A percentile compares a stretch with the other conserved stretches of the same genome.
These are phyloP conservation scores for Diaporthe vexans DNA, from an alignment of 2,329 filamentous ascomycete species.

Conservation along the genomic window DNA sequence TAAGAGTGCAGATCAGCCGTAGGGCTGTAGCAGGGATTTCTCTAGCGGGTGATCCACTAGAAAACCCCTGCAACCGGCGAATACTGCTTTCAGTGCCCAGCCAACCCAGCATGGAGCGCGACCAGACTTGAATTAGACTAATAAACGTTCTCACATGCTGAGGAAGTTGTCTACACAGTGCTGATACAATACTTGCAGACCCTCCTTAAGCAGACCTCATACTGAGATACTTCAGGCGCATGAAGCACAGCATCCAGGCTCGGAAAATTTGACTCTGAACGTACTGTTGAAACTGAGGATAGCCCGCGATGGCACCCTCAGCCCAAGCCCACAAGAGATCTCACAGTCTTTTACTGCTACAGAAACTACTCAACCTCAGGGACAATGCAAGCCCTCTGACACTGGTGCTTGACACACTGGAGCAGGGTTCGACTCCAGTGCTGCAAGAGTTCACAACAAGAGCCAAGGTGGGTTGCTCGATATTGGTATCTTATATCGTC, in stretches of 20 bases:
- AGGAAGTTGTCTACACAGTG: background rate
- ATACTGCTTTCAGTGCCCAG: background rate
- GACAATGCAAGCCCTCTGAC: slow-evolving; percentile 90
- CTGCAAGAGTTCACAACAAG: slow-evolving; percentile 81
- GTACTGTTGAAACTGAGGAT: too few species aligned
- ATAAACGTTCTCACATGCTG: background rate
- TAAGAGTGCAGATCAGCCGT: slow-evolving; percentile 4
- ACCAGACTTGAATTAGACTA: background rate
- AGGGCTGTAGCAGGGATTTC: slow-evolving; percentile 30
- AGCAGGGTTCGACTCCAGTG: slow-evolving; percentile 81
- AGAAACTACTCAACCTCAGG: slow-evolving; percentile 65
- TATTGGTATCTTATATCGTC: background rate
- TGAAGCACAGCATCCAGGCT: background rate
- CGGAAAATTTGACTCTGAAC: background rate
- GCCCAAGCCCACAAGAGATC: slow-evolving; percentile 45
- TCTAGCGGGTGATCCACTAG: slow-evolving; percentile 30
- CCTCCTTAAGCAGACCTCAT: background rate
- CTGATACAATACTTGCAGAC: background rate
- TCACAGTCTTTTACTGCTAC: slow-evolving; percentile 47
- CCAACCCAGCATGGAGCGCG: background rate
- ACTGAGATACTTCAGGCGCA: background rate
- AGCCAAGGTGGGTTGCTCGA: slow-evolving; percentile 71
- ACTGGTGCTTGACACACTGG: slow-evolving; percentile 85
- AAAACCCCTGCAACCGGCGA: slow-evolving; percentile 15
- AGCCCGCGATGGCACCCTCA: slow-evolving; percentile 43